Base-by-base conservation (phyloP, 208 protist species). In the Trypanosoma cruzi region DNA sequence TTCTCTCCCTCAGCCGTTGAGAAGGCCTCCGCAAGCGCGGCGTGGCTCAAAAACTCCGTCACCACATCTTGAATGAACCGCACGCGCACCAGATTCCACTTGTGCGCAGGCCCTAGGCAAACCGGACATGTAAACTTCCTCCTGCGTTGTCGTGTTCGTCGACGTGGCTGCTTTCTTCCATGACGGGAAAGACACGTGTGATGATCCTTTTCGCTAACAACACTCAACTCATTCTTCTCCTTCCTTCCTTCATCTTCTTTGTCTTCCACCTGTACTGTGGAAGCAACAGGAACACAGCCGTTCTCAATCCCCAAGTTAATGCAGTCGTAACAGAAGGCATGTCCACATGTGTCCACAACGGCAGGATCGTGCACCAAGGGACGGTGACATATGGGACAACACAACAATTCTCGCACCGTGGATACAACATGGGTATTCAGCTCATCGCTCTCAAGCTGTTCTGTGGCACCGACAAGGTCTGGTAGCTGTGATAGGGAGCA, bases 301-400 rank as follows among this genome's bases (percentile, higher is more conserved):
- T 86, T 62, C 74, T 93, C 90, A 6, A 93, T 65, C 6, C 63
- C 86, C 14, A 18, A 28, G 66, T 92, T 85, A 53, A 95, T 88
- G 71, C 90, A 95, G 34, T 74, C 52, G 29, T 81, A 75, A 61
- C 90, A 95, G 77, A 93, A 95, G 31, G 57, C 75, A 68, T 95
- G 90, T 0, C 90, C 90, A 53, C 90, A 95, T 13, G 82, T 85
- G 40, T 88, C 79, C 36, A 92, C 68, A 26, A 71, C 78, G 26
- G 75, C 73, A 7, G 86, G 77, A 6, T 86, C 65, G 37, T 77
- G n/a, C 13, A 78, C 32, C 24, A 93, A 46, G 1, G 82, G 62
- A 16, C 52, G 31, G 4, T 78, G 53, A 71, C 87, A 93, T 28
- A 93, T 42, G 0, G 84, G 81, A 63, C 87, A 93, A 40, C 54